A percentile compares a stretch with the other conserved stretches of the same genome.
Evolutionary conservation across 2,329 filamentous ascomycete species (phyloP).

Genomic region (Laburnicola sp.): DNA sequence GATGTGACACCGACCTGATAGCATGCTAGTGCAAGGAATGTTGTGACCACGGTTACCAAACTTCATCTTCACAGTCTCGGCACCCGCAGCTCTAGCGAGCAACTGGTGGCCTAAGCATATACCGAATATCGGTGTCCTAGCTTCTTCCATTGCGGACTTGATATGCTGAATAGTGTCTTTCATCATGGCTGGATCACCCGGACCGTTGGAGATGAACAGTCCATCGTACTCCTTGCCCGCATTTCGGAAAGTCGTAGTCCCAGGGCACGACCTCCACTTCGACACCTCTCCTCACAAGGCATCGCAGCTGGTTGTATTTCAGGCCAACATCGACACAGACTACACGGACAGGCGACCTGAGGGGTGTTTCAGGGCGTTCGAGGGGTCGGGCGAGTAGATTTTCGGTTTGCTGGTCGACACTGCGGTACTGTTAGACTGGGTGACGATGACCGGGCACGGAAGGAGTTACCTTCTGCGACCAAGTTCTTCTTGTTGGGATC

Average conservation of each 20-base stretch:
- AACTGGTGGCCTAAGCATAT: conserved; percentile 96
- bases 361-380: conserved; percentile 77
- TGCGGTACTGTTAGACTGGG: conserved; percentile 49
- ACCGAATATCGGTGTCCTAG: conserved; percentile 85
- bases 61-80: conserved; percentile 92
- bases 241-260: conserved; percentile 83
- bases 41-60: conserved; percentile 99
- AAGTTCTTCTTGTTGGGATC: conserved; percentile 93
- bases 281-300: conserved; percentile 85
- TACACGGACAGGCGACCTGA: conserved; percentile 86
- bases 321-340: conserved; percentile 95
- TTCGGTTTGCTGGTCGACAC: conserved; percentile 88
- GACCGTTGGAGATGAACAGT: conserved; percentile 96
- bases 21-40: conserved; percentile 93
- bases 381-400: conserved; percentile 75
- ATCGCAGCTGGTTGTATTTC: conserved; percentile 97
- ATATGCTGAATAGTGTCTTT: conserved; percentile 79
- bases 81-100: conserved; percentile 83
- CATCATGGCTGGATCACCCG: conserved; percentile 89
- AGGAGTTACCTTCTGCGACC: conserved; percentile 81
- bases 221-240: conserved; percentile 88
- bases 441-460: conserved; percentile 11
- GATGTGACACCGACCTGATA: conserved; percentile 97
- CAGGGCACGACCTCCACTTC: conserved; percentile 95
- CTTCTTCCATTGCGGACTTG: conserved; percentile 72